Conservation (phyloP, 2,329 filamentous ascomycete genomes). For the Amauroascus niger region DNA sequence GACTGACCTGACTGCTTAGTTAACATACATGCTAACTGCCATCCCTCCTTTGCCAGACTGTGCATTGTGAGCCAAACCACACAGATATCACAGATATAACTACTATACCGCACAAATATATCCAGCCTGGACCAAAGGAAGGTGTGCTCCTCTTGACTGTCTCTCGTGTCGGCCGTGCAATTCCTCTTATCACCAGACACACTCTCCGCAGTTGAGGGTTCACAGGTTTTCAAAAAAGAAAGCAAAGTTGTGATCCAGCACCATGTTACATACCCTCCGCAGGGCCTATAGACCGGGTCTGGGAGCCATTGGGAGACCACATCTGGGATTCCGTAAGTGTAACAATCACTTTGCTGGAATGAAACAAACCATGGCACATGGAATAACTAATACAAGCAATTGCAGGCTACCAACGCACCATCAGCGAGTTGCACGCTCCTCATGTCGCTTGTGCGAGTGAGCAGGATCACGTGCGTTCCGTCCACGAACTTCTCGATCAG, state of each 20-base stretch:
- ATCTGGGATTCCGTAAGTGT: background rate
- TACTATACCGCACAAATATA: too few species aligned
- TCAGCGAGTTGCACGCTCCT: constrained; percentile 1
- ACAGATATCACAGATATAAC: background rate
- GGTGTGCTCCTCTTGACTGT: background rate
- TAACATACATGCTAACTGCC: too few species aligned
- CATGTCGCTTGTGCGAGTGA: constrained; percentile 9
- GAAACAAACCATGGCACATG: background rate
- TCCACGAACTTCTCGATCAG: constrained; percentile 2
- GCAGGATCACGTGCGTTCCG: constrained; percentile 4
- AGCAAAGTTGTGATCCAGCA: background rate
- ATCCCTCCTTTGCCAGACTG: too few species aligned
- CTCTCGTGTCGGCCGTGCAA: background rate
- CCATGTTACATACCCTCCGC: background rate
- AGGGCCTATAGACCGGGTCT: background rate
- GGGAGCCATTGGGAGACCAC: background rate
- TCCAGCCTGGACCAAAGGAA: background rate
- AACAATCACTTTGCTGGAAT: background rate
- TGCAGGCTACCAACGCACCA: constrained; percentile 1
- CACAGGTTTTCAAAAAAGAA: background rate
- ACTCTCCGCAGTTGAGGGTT: background rate
- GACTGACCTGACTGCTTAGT: too few species aligned
- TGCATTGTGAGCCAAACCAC: background rate
- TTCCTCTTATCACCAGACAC: background rate
- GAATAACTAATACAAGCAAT: background rate